phyloP scores from a whole-genome alignment of 768 basidiomycete genomes.

The Xerocomellus amylosporus region DNA sequence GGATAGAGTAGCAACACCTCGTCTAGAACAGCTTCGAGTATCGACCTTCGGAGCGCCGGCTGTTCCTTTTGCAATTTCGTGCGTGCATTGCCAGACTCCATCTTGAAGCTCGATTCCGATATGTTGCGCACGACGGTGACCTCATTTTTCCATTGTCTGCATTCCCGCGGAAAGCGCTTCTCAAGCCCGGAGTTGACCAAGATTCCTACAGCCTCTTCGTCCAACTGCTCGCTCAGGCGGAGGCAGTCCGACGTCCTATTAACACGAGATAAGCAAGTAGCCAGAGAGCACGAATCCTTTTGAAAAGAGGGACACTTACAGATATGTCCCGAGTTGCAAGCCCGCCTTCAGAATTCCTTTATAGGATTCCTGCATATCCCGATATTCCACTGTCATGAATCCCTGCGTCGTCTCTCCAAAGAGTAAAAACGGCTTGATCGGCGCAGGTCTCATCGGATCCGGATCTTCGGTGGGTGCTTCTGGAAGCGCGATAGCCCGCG shows the following conservation, averaged over 20 bases:
- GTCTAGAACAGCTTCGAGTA: slow-evolving; percentile 28
- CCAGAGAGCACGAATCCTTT: too few species aligned
- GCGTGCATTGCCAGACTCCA: too few species aligned
- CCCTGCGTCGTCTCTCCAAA: slow-evolving; percentile 42
- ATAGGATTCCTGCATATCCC: too few species aligned
- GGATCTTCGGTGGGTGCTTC: slow-evolving; percentile 5
- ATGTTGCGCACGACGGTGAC: too few species aligned
- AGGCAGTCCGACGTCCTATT: slow-evolving; percentile 20
- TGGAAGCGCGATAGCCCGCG: slow-evolving; percentile 11
- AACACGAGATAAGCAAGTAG: too few species aligned
- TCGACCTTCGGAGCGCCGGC: slow-evolving; percentile 8
- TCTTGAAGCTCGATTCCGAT: too few species aligned
- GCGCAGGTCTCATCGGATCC: not conserved
- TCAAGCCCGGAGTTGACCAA: slow-evolving; percentile 30
- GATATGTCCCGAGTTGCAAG: too few species aligned
- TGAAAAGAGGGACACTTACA: too few species aligned
- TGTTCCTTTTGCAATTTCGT: slow-evolving; percentile 7
- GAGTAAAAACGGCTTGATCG: slow-evolving; percentile 31
- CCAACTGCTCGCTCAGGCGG: slow-evolving; percentile 21
- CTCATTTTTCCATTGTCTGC: too few species aligned
- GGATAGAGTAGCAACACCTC: slow-evolving; percentile 22
- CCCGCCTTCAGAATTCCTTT: too few species aligned
- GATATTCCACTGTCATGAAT: slow-evolving; percentile 35
- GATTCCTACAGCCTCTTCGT: slow-evolving; percentile 25
- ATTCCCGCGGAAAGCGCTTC: slow-evolving; percentile 27